Conservation (phyloP, 768 basidiomycete genomes). For the Coprinopsis strossmayeri region DNA sequence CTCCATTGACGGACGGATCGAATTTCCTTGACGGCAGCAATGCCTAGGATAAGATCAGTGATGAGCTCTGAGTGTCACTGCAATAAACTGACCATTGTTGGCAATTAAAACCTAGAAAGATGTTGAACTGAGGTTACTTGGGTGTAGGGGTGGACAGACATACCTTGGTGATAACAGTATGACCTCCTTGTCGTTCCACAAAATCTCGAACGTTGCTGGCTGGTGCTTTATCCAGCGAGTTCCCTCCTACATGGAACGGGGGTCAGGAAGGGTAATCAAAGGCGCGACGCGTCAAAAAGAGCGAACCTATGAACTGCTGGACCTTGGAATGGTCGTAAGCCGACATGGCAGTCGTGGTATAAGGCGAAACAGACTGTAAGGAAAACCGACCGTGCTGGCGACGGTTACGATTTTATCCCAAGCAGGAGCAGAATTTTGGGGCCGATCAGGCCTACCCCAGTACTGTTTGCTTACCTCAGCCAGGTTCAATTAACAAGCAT, state of each 20-base stretch:
- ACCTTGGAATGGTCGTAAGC: slow-evolving; percentile 49
- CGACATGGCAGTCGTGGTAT: slow-evolving; percentile 33
- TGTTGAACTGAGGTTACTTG: slow-evolving; percentile 8
- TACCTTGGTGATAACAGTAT: slow-evolving; percentile 98
- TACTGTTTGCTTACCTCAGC: slow-evolving; percentile 3
- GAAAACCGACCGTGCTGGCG: background rate
- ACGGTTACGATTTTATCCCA: slow-evolving; percentile 1
- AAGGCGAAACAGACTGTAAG: slow-evolving; percentile 13
- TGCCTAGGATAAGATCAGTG: slow-evolving; percentile 50
- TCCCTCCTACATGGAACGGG: slow-evolving; percentile 64
- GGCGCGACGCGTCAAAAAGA: slow-evolving; percentile 1
- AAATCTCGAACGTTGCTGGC: slow-evolving; percentile 82
- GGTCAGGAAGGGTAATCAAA: slow-evolving; percentile 10
- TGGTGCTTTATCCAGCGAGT: slow-evolving; percentile 80
- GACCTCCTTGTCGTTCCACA: slow-evolving; percentile 85
- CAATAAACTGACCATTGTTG: slow-evolving; percentile 70
- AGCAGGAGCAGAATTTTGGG: background rate
- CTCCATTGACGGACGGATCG: slow-evolving; percentile 99
- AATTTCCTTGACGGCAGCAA: slow-evolving; percentile 99
- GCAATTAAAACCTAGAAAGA: slow-evolving; percentile 84
- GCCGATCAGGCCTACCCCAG: background rate
- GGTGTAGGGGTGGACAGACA: slow-evolving; percentile 16
- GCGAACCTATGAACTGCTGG: slow-evolving; percentile 44
- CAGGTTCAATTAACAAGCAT: background rate
- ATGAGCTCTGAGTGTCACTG: slow-evolving; percentile 2